Conservation (phyloP, 305 asterid species). For the Solanum hybrid region DNA sequence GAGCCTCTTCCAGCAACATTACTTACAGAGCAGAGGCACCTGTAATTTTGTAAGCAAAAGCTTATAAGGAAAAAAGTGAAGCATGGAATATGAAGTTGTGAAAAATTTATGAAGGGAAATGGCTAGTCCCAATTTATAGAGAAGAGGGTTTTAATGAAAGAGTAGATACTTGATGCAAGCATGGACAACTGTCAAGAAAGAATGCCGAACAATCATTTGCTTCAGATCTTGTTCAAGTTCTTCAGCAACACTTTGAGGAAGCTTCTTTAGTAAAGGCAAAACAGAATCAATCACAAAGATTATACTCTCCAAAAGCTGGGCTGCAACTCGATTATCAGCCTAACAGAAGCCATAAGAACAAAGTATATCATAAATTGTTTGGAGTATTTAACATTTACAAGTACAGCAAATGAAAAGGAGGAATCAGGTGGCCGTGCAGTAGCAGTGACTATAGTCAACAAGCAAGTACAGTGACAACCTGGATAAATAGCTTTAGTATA, state of each 20-base stretch:
- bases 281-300: constrained; percentile 84
- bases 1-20: constrained; percentile 86
- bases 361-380: not conserved
- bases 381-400: not conserved
- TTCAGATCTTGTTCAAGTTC: constrained; percentile 96
- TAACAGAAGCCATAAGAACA: constrained; percentile 31
- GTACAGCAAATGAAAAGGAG: not conserved
- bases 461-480: not conserved
- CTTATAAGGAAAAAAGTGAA: constrained; percentile 10
- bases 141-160: constrained; percentile 17
- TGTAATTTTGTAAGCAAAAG: constrained; percentile 28
- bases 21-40: constrained; percentile 93
- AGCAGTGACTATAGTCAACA: not conserved
- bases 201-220: constrained; percentile 98
- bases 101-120: not conserved
- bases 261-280: constrained; percentile 85
- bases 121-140: not conserved
- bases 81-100: not conserved
- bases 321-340: constrained; percentile 84
- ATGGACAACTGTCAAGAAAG: constrained; percentile 95
- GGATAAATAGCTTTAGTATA: not conserved
- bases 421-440: not conserved
- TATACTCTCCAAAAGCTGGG: constrained; percentile 93
- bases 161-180: constrained; percentile 78
- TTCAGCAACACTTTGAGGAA: constrained; percentile 66